These are phyloP conservation scores for Xylariales sp. DNA, from an alignment of 2,329 filamentous ascomycete species.

Conservation along the genomic window DNA sequence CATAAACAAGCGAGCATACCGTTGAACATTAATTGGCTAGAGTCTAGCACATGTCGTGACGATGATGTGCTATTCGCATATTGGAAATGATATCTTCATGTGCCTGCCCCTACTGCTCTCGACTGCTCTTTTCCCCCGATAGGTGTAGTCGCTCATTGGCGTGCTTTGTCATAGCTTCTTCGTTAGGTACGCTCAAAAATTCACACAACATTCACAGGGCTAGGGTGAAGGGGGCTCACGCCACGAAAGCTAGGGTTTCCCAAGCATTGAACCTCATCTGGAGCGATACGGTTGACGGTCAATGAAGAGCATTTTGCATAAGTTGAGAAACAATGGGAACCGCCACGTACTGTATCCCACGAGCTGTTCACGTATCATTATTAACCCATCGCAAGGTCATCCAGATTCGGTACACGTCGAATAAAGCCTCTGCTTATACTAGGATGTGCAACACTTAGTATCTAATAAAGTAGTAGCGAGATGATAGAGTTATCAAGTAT, in stretches of 20 bases:
- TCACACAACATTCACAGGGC: not conserved
- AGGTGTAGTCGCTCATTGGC: too few species aligned
- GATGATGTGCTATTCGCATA: too few species aligned
- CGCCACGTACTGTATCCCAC: not conserved
- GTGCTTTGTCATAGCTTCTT: too few species aligned
- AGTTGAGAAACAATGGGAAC: not conserved
- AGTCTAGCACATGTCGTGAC: too few species aligned
- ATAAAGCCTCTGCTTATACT: not conserved
- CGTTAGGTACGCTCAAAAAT: too few species aligned
- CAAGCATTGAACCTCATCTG: not conserved
- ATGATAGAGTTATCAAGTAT: constrained; percentile 1
- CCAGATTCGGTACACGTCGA: not conserved
- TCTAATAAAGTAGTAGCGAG: not conserved
- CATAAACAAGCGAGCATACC: too few species aligned
- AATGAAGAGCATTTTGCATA: not conserved
- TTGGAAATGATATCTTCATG: too few species aligned
- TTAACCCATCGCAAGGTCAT: not conserved
- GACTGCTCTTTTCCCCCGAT: too few species aligned
- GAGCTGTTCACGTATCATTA: not conserved
- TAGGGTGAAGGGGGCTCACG: not conserved
- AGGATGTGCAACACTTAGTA: not conserved
- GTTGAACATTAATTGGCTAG: too few species aligned
- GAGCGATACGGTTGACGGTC: not conserved
- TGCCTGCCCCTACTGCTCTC: too few species aligned
- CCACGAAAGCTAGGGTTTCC: not conserved